Evolutionary conservation across 2,329 filamentous ascomycete species (phyloP), one percentile per base, ranked within the genome.

Genomic region (Phialophora expanda): DNA sequence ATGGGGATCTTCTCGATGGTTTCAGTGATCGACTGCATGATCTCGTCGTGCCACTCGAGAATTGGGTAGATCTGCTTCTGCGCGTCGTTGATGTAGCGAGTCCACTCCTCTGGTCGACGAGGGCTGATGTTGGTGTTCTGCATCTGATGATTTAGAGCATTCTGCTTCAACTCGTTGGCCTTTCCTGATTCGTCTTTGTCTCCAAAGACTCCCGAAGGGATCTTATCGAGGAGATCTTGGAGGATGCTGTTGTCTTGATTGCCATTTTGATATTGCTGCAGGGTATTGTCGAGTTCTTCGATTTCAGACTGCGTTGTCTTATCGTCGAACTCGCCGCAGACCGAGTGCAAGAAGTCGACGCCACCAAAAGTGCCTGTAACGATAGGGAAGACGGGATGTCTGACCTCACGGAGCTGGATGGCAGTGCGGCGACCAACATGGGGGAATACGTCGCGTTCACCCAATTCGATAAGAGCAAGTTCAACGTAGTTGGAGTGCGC

Each of bases 401-500:
- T 83, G 64, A 86, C 89, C 53, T 90, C 92, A 38, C 85, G 82
- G 30, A 97, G 83, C 54, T 86, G 82, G 30, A 97, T 81, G 74
- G 82, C 81, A n/a, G 92, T 92, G 72, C 86, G 80, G 65, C 87
- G 84, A 41, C 94, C 94, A 62, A 95, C 91, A 74, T 97, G 93
- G 28, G 94, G 92, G 77, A 97, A 97, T 66, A 97, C 80, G 67
- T 91, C 86, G 5, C 80, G 82, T 78, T 95, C 92, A 59, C 92
- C 93, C 73, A 97, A 79, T 77, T 97, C 93, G 73, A 95, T 93
- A 56, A 97, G 84, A 65, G 90, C 91, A 65, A 97, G 86, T 77
- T 97, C 93, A 14, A 85, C 88, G 79, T 96, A 97, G 83, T 97
- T 97, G 76, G 92, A 96, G 80, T 97, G 94, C 17, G 93, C 94